Evolutionary conservation across 1,139 yeast species (phyloP), one percentile per base, ranked within the genome.

Genomic region (Debaryomyces psychrophilus): DNA sequence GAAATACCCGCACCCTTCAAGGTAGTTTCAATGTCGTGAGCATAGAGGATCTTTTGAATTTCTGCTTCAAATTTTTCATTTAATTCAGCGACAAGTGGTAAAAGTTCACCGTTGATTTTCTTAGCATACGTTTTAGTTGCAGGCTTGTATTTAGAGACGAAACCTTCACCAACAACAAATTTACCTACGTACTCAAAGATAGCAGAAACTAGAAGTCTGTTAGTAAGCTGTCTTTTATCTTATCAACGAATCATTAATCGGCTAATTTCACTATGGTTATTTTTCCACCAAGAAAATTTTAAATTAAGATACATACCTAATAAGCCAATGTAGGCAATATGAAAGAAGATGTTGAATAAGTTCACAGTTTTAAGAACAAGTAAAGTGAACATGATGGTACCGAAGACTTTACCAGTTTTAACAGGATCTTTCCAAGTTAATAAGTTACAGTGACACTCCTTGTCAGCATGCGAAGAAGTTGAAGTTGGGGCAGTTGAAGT

Each of bases 391-490:
- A 92, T 61, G 45, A 84, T 68, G 42, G 83, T 77, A 44, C 87
- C 95, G 56, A 90, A 82, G 36, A 86, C 82, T 60, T 85, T 83
- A 51, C 87, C 97, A 47, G 97, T 84, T 60, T 78, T 76, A 53
- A 78, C 71, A 34, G 97, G 97, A 62, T 89, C 80, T 58, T 81
- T 77, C 98, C 98, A 92, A 54, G 92, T 82, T 52, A 92, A 73
- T 55, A 90, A 71, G 22, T 55, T 59, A 47, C 59, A 50, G 34
- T 26, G 38, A 29, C 36, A 41, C 8, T 36, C 14, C 25, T 39
- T 37, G 26, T 44, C 27, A 2, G 43, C 37, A 25, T 26, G 26
- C 4, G 44, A 38, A 14, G 33, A 33, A 38, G 35, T 28, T 5
- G 31, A n/a, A 27, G 33, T 27, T 38, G 38, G 35, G 12, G 40